Base-by-base conservation (phyloP, 768 basidiomycete species). In the Trametopsis cervina region DNA sequence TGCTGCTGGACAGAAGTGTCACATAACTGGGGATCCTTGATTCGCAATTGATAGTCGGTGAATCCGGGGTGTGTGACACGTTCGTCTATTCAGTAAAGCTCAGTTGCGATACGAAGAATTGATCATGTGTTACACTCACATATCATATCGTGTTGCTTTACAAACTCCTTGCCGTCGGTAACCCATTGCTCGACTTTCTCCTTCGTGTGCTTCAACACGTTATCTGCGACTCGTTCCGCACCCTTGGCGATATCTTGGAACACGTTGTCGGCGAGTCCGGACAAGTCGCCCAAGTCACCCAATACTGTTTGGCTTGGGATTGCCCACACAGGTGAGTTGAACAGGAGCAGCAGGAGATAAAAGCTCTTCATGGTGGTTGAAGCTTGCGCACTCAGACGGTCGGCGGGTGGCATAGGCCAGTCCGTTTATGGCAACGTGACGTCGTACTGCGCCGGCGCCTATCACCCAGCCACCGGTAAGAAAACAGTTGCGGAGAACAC, bases 131-230 rank as follows among this genome's bases (percentile, higher is more conserved):
- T n/a, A 43, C 6, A 72, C 84, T 65, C 57, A 90, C 89, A 90
- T 37, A 77, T 66, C 25, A 89, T 56, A n/a, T 76, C 81, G 42
- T 85, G 74, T 67, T 88, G 77, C 61, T 80, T 77, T 47, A 88
- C 71, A 57, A 76, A 88, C 56, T 83, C 69, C 61, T 71, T 76
- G 17, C 83, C 85, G 20, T 77, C 65, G 46, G 82, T 73, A 23
- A 68, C 58, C 85, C 83, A 88, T 54, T 75, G 73, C 67, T 83
- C 69, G 48, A 79, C 55, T 46, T 73, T 74, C 49, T 56, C 39
- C 43, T 57, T 42, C 23, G 54, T 48, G 9, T 40, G 39, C 64
- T 46, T 50, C 45, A 18, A 54, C 20, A 60, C 46, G 18, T 51
- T 54, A 39, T 64, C 51, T 27, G 55, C 55, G 13, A 48, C 46